Conservation (phyloP, 345 rosid genomes). For the Citrus sp. region DNA sequence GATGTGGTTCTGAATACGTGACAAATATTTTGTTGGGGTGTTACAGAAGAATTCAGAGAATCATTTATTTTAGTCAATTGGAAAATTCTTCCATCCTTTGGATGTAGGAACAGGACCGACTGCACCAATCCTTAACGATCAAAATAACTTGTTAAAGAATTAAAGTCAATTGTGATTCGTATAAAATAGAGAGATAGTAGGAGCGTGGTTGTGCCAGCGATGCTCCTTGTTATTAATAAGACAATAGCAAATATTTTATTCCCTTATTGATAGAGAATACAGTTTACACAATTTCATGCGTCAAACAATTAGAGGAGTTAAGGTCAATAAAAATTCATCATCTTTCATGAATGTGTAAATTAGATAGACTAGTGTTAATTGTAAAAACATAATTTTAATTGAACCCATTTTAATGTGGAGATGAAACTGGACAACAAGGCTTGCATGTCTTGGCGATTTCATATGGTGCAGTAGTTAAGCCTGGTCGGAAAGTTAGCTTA, state of each 20-base stretch:
- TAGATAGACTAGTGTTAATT: neutral
- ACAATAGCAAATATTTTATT: neutral
- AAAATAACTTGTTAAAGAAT: neutral
- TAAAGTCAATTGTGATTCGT: neutral
- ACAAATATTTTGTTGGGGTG: neutral
- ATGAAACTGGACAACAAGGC: neutral
- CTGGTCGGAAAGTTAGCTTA: conserved; percentile 35
- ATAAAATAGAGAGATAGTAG: neutral
- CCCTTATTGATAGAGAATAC: too few species aligned
- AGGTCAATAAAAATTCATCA: neutral
- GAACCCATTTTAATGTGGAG: neutral
- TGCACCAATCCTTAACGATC: neutral
- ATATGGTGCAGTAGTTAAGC: neutral
- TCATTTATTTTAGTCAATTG: neutral
- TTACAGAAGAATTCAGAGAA: neutral
- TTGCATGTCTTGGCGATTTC: conserved; percentile 10
- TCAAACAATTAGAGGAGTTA: neutral
- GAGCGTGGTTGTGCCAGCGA: neutral
- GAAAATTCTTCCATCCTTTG: neutral
- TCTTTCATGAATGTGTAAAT: too few species aligned
- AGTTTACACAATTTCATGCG: neutral
- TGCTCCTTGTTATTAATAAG: neutral
- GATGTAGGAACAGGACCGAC: neutral
- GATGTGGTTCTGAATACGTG: conserved; percentile 9
- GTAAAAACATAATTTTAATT: too few species aligned